Conservation (phyloP, 176 grass and related monocot genomes). For the Paspalum notatum region DNA sequence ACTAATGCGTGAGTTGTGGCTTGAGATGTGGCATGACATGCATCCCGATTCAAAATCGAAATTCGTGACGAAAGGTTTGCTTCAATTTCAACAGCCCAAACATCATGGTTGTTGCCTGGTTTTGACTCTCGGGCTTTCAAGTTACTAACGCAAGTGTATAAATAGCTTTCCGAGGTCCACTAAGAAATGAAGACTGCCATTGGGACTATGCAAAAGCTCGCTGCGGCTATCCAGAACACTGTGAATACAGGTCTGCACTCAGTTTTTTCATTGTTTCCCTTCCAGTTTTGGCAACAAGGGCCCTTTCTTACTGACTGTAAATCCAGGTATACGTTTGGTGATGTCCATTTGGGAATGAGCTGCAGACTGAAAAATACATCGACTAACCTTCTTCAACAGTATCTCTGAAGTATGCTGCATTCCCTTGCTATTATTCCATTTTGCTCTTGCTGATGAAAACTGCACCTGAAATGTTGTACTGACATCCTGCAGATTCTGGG, state of each 20-base stretch:
- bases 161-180: conserved; percentile 73
- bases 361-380: conserved; percentile 84
- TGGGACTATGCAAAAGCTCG: conserved; percentile 98
- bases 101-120: conserved; percentile 8
- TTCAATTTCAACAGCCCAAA: conserved; percentile 22
- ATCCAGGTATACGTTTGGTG: conserved; percentile 82
- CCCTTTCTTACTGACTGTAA: conserved; percentile 18
- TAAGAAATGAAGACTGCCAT: conserved; percentile 86
- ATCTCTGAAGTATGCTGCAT: conserved; percentile 61
- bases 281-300: conserved; percentile 12
- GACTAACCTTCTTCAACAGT: conserved; percentile 65
- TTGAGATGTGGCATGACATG: conserved; percentile 98
- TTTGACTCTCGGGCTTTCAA: conserved; percentile 2
- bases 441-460: background rate
- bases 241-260: conserved; percentile 83
- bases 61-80: conserved; percentile 88
- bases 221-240: conserved; percentile 88
- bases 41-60: conserved; percentile 87
- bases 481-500: background rate
- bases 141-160: conserved; percentile 31
- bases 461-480: conserved; percentile 16
- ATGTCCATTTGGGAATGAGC: conserved; percentile 94
- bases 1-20: conserved; percentile 95
- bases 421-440: background rate
- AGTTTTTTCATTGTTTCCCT: background rate